A percentile compares a stretch with the other conserved stretches of the same genome.
Evolutionary conservation across 2,329 filamentous ascomycete species (phyloP).

Genomic region (Hypomyces perniciosus): DNA sequence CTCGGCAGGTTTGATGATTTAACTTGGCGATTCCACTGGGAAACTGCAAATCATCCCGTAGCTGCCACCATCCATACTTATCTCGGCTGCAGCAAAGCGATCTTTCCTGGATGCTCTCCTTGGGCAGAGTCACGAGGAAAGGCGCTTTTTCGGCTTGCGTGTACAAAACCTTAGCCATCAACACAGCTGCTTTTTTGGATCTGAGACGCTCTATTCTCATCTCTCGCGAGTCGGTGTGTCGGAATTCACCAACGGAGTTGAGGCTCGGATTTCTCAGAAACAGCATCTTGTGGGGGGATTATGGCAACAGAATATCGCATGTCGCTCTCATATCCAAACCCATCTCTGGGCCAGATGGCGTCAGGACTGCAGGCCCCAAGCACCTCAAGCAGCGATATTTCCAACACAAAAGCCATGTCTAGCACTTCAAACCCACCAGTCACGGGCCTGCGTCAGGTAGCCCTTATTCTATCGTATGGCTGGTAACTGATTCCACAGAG

Average conservation of each 20-base stretch:
- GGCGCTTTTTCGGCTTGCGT: not conserved
- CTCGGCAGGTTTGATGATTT: not conserved
- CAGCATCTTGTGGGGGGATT: not conserved
- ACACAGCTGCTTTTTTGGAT: not conserved
- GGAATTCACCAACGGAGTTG: not conserved
- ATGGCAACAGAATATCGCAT: constrained; percentile 25
- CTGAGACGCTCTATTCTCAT: too few relatives aligned
- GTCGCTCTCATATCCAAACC: constrained; percentile 30
- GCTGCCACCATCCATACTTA: not conserved
- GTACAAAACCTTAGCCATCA: not conserved
- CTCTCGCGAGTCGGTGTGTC: too few relatives aligned
- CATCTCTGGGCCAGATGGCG: constrained; percentile 26
- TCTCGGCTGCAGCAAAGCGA: not conserved
- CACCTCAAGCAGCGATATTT: not conserved
- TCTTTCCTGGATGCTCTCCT: not conserved
- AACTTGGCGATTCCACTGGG: constrained; percentile 1
- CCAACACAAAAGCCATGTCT: not conserved
- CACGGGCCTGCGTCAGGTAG: constrained; percentile 7
- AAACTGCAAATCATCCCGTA: constrained; percentile 4
- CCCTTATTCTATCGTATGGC: constrained; percentile 15
- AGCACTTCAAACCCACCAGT: not conserved
- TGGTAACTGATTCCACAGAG: not conserved
- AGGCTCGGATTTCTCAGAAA: not conserved
- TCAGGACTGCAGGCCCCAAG: constrained; percentile 4
- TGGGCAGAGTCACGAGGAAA: not conserved